Conservation (phyloP, 148 eudicot species). For the Dianthus caryophyllus region DNA sequence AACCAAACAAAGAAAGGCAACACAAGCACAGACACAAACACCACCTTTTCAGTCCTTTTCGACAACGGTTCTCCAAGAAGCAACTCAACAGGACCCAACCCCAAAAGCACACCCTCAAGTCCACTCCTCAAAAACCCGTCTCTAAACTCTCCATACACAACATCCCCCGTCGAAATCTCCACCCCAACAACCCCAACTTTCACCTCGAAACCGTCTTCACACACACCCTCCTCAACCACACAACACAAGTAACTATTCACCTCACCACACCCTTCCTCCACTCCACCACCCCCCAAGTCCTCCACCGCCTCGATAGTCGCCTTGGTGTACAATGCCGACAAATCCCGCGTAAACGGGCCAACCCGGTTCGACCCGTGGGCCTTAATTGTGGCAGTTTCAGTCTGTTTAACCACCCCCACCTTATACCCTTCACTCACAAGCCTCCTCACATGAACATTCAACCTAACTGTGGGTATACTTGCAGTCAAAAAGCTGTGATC, state of each 20-base stretch:
- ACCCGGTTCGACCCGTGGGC: slow-evolving; percentile 72
- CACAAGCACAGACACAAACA: slow-evolving; percentile 26
- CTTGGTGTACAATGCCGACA: slow-evolving; percentile 90
- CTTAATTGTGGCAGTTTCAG: slow-evolving; percentile 85
- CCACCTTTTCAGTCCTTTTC: slow-evolving; percentile 80
- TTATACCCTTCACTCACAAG: slow-evolving; percentile 86
- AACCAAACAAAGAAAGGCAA: background rate
- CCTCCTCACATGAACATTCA: slow-evolving; percentile 92
- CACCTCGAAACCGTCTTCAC: slow-evolving; percentile 46
- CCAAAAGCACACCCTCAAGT: slow-evolving; percentile 72
- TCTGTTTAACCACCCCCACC: slow-evolving; percentile 94
- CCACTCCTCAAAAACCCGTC: slow-evolving; percentile 75
- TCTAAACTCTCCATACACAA: slow-evolving; percentile 75
- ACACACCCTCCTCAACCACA: slow-evolving; percentile 60
- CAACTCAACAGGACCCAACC: slow-evolving; percentile 75
- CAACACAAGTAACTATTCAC: slow-evolving; percentile 68
- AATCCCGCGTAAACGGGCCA: slow-evolving; percentile 79
- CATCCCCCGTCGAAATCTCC: slow-evolving; percentile 92
- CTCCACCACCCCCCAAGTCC: slow-evolving; percentile 57
- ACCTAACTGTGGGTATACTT: slow-evolving; percentile 86
- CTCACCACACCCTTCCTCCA: slow-evolving; percentile 66
- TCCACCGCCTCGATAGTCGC: slow-evolving; percentile 88
- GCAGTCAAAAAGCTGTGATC: slow-evolving; percentile 92
- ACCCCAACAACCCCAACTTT: slow-evolving; percentile 76
- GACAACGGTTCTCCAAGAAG: slow-evolving; percentile 74